Conservation (phyloP, 371 early-diverging fungal genomes). For the Mucor irregularis region DNA sequence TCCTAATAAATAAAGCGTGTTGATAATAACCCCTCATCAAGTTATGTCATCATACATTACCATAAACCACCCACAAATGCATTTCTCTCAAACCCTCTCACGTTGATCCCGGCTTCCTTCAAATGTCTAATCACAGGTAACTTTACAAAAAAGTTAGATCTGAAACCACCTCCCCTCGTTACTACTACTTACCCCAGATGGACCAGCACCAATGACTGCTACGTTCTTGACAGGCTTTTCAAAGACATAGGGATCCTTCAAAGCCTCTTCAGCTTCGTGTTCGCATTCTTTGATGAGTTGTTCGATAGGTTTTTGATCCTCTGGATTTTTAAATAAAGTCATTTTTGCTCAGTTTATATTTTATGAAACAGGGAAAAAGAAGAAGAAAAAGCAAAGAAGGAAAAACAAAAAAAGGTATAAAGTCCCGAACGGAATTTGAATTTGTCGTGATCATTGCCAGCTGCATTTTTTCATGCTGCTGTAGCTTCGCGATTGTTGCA, state of each 20-base stretch:
- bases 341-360: too few relatives aligned
- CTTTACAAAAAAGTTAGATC: conserved; percentile 1
- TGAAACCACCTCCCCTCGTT: not conserved
- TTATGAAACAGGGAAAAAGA: too few relatives aligned
- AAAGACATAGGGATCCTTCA: conserved; percentile 20
- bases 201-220: conserved; percentile 29
- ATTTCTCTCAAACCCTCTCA: conserved; percentile 23
- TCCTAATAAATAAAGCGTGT: conserved; percentile 9
- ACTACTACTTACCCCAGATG: conserved; percentile 15
- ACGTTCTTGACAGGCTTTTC: conserved; percentile 22
- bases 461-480: too few relatives aligned
- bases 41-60: conserved; percentile 2
- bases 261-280: conserved; percentile 20
- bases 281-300: too few relatives aligned
- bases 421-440: too few relatives aligned
- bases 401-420: too few relatives aligned
- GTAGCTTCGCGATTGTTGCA: too few relatives aligned
- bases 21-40: not conserved
- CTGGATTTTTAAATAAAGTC: too few relatives aligned
- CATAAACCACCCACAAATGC: conserved; percentile 23
- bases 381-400: too few relatives aligned
- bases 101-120: conserved; percentile 18
- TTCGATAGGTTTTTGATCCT: too few relatives aligned
- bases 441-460: too few relatives aligned
- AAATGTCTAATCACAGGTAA: conserved; percentile 12